Conservation (phyloP, 73 alveolate genomes). For the Stentor coeruleus region DNA sequence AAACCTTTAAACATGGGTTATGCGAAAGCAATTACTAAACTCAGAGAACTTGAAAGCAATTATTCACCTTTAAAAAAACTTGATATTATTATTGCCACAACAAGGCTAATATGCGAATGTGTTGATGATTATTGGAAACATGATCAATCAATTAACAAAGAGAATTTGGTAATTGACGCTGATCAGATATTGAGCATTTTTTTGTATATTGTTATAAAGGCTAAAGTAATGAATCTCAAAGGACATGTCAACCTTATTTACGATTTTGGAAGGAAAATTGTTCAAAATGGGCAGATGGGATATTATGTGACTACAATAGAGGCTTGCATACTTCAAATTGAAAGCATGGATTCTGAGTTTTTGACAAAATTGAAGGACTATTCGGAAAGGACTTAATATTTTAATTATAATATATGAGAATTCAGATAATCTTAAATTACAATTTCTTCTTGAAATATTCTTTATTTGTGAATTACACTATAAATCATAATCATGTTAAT, state of each 20-base stretch:
- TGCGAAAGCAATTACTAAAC: conserved; percentile 4
- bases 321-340: conserved; percentile 9
- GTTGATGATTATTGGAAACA: conserved; percentile 22
- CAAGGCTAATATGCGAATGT: conserved; percentile 9
- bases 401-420: neutral
- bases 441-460: too few relatives aligned
- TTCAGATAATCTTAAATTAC: too few relatives aligned
- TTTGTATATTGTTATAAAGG: conserved; percentile 17
- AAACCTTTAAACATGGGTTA: neutral
- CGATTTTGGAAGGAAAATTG: conserved; percentile 20
- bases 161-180: conserved; percentile 18
- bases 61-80: conserved; percentile 8
- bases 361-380: conserved; percentile 1
- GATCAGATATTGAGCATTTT: conserved; percentile 22
- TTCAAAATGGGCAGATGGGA: conserved; percentile 15
- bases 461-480: too few relatives aligned
- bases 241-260: conserved; percentile 23
- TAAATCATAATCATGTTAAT: too few relatives aligned
- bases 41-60: neutral
- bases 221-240: neutral
- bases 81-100: neutral
- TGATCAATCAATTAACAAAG: neutral
- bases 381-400: neutral
- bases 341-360: conserved; percentile 16
- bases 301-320: conserved; percentile 19